Base-by-base conservation (phyloP, 2,329 filamentous ascomycete genomes). In the Nemania bipapillata region DNA sequence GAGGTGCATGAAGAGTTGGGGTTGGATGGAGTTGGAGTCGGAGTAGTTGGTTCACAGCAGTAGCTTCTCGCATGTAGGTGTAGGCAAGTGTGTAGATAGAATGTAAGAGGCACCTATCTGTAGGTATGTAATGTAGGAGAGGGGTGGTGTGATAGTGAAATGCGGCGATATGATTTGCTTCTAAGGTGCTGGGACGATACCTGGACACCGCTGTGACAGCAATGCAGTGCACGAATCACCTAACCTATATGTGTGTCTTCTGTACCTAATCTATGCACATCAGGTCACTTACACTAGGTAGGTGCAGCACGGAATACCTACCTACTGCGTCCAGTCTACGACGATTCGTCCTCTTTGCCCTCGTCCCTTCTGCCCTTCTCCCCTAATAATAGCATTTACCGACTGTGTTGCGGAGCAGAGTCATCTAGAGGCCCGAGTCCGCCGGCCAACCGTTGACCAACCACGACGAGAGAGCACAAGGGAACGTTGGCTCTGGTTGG, bases 381-480 rank as follows among this genome's bases (percentile, higher is more conserved):
- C 73, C 62, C 77, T 77, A 78, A 78, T 74, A 77, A 78, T 78
- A 77, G 75, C 73, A 74, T 72, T 70, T 72, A 60, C 65, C 67
- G 71, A 64, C 28, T 37, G 42, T 32, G 45, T 52, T 66, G 66
- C 64, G 65, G 56, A 69, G 62, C 63, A 65, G 58, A 69, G 63
- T 32, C 58, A 53, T 63, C 60, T 58, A 61, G 58, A 66, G 71
- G 55, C 45, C 70, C 68, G 63, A 71, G 65, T 59, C 42, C 60
- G 62, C 65, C 66, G 60, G 69, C 70, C 69, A 71, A 69, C 70
- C 68, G 66, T 63, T 71, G 66, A 72, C 73, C 72, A 71, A 71
- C 70, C 70, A 74, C 70, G 63, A 64, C 66, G 70, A 73, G 73
- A 70, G 73, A 71, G 67, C 70, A 75, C 68, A 65, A 60, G 72